Evolutionary conservation across 768 basidiomycete genomes (phyloP).

Genomic region (Tulasnella sp.): DNA sequence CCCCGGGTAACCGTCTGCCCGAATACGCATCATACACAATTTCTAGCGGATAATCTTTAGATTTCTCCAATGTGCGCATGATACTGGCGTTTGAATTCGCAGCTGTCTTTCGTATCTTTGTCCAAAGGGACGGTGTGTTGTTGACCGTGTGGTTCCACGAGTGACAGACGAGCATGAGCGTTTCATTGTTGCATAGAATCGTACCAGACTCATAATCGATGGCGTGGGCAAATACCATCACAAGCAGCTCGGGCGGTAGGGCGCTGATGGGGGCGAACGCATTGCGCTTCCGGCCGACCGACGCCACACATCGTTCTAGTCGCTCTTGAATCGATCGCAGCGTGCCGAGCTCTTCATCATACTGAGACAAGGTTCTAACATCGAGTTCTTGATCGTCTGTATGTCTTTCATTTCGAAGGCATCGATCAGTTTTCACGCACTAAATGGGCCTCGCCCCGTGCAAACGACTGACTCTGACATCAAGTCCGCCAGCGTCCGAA

Average conservation of each 20-base stretch:
- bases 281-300: background rate
- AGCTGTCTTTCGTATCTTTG: background rate
- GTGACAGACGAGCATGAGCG: background rate
- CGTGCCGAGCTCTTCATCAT: background rate
- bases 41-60: background rate
- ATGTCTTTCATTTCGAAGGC: background rate
- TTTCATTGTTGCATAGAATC: background rate
- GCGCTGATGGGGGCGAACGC: background rate
- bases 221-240: background rate
- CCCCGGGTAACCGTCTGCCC: background rate
- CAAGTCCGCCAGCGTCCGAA: no score
- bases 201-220: background rate
- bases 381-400: background rate
- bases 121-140: background rate
- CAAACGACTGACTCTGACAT: no score
- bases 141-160: background rate
- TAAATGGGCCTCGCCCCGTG: no score
- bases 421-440: background rate
- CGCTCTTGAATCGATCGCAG: background rate
- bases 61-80: background rate
- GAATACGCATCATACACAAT: background rate
- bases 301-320: background rate
- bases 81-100: background rate
- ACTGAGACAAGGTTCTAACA: background rate
- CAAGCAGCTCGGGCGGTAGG: background rate